phyloP scores from a whole-genome alignment of 2,329 filamentous ascomycete species.

The Drechslerella dactyloides region DNA sequence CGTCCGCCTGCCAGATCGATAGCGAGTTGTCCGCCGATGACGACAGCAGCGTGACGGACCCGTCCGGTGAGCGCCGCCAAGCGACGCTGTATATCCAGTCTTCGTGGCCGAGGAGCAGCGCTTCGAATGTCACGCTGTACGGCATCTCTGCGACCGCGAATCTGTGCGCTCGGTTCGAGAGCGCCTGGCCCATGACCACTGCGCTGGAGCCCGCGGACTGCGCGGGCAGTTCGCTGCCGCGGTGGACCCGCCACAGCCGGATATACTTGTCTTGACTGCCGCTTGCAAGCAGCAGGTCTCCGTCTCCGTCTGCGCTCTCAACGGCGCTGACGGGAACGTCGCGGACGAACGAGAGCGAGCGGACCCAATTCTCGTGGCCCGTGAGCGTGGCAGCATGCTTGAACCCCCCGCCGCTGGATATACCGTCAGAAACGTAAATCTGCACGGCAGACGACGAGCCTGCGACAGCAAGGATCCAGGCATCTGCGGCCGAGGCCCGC shows the following conservation, averaged over 20 bases:
- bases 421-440: slow-evolving; percentile 63
- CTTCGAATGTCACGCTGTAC: slow-evolving; percentile 89
- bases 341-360: slow-evolving; percentile 77
- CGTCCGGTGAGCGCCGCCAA: slow-evolving; percentile 67
- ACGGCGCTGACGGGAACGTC: slow-evolving; percentile 63
- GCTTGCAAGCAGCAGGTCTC: slow-evolving; percentile 81
- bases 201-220: slow-evolving; percentile 65
- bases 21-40: slow-evolving; percentile 95
- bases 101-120: slow-evolving; percentile 89
- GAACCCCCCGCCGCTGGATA: slow-evolving; percentile 65
- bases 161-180: slow-evolving; percentile 87
- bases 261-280: slow-evolving; percentile 98
- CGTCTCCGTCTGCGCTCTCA: slow-evolving; percentile 59
- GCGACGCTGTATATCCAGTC: slow-evolving; percentile 94
- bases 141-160: slow-evolving; percentile 67
- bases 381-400: slow-evolving; percentile 75
- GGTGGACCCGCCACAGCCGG: slow-evolving; percentile 84
- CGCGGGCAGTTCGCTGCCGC: slow-evolving; percentile 69
- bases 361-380: slow-evolving; percentile 94
- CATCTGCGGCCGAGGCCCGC: slow-evolving; percentile 58
- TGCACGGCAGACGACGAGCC: slow-evolving; percentile 85
- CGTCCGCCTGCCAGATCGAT: slow-evolving; percentile 87
- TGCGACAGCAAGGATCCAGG: slow-evolving; percentile 77
- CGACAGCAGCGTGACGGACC: slow-evolving; percentile 75
- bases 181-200: slow-evolving; percentile 61